These are phyloP conservation scores for Verticillium dahliae DNA, from an alignment of 2,329 filamentous ascomycete species.

Conservation along the genomic window DNA sequence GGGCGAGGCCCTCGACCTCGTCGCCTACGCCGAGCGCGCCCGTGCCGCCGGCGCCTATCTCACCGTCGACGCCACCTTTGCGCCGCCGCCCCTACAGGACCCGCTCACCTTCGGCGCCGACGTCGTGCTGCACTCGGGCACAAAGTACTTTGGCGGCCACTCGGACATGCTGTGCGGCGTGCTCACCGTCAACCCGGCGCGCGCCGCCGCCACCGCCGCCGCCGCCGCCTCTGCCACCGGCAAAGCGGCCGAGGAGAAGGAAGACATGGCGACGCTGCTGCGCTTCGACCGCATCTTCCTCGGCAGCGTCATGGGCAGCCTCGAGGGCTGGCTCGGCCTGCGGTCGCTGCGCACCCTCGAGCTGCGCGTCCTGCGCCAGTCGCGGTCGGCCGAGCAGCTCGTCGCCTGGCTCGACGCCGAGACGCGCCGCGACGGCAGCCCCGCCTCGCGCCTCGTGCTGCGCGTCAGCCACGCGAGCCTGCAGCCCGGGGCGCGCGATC, in stretches of 20 bases:
- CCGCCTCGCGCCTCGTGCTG: conserved; percentile 47
- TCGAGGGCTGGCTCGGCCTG: conserved; percentile 90
- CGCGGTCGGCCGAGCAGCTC: conserved; percentile 59
- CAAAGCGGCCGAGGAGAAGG: conserved; percentile 16
- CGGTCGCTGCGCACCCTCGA: conserved; percentile 81
- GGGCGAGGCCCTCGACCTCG: conserved; percentile 71
- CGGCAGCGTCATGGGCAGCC: conserved; percentile 77
- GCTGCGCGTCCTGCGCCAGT: conserved; percentile 73
- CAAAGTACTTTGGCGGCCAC: conserved; percentile 95
- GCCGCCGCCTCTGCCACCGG: no score
- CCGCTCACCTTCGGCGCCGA: conserved; percentile 79
- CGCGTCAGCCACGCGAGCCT: conserved; percentile 72
- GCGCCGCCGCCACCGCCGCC: conserved; percentile 6
- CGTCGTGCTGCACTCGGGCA: conserved; percentile 84
- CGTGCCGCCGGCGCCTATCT: conserved; percentile 66
- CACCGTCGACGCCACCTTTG: conserved; percentile 88
- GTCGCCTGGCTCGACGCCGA: conserved; percentile 64
- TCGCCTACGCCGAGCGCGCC: conserved; percentile 65
- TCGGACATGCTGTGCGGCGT: conserved; percentile 89
- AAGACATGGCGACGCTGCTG: conserved; percentile 46
- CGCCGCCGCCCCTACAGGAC: conserved; percentile 80
- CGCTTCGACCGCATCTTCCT: conserved; percentile 66
- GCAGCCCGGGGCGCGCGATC: conserved; percentile 53
- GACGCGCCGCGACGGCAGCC: conserved; percentile 21
- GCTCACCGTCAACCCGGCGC: conserved; percentile 54